These are phyloP conservation scores for Leishmania major DNA, from an alignment of 208 protist genomes.

Conservation along the genomic window DNA sequence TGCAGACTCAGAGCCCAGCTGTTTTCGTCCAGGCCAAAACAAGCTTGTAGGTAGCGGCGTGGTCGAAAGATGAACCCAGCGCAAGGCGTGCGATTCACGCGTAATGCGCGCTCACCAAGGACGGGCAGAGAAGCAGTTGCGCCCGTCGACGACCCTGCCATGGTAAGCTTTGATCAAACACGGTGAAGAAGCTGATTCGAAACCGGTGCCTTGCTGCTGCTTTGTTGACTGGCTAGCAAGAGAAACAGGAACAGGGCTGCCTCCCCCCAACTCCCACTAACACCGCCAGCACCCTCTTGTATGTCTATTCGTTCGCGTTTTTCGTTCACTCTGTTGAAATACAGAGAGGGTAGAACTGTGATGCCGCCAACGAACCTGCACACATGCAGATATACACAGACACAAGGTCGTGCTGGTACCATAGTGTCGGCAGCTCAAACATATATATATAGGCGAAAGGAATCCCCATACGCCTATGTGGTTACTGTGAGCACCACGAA, in stretches of 20 bases:
- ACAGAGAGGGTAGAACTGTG: neutral
- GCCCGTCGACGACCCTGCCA: neutral
- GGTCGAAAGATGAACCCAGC: neutral
- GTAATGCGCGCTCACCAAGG: neutral
- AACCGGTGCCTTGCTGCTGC: neutral
- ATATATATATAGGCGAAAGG: neutral
- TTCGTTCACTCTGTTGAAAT: neutral
- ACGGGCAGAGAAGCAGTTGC: neutral
- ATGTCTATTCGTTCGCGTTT: neutral
- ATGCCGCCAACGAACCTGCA: neutral
- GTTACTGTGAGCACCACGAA: conserved; percentile 14
- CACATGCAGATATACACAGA: neutral
- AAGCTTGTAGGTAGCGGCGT: neutral
- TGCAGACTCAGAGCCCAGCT: neutral
- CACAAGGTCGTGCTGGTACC: neutral
- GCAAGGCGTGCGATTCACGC: neutral
- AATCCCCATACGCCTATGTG: neutral
- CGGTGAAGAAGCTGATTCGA: neutral
- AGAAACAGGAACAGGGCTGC: neutral
- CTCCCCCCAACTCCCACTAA: neutral
- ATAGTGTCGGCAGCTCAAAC: neutral
- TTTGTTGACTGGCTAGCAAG: neutral
- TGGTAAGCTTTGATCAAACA: neutral
- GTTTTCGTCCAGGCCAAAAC: neutral
- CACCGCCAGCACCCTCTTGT: neutral